A percentile compares a stretch with the other conserved stretches of the same genome.
These are phyloP conservation scores for Amphibolis antarctica DNA, from an alignment of 106 monocot species.

Conservation along the genomic window DNA sequence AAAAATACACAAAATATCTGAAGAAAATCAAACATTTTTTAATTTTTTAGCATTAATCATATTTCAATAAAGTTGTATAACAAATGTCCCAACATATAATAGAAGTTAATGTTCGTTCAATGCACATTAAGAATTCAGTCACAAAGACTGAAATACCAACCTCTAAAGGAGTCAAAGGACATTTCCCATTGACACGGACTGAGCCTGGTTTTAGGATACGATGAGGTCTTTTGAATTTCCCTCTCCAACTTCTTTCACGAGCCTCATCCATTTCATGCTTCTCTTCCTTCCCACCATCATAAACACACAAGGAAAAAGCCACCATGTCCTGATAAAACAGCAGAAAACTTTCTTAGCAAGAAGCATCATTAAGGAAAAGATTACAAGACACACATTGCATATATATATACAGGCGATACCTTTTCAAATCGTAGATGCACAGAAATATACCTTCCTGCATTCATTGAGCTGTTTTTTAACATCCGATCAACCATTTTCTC, in stretches of 20 bases:
- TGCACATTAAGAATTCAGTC: not conserved
- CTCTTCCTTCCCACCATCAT: conserved; percentile 79
- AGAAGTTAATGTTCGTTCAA: too few species aligned
- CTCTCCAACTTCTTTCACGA: conserved; percentile 92
- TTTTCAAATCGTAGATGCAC: conserved; percentile 98
- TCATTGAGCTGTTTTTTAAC: conserved; percentile 66
- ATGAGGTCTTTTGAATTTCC: conserved; percentile 74
- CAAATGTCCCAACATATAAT: too few species aligned
- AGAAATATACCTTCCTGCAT: conserved; percentile 74
- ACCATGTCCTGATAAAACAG: conserved; percentile 73
- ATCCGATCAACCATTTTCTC: conserved; percentile 85
- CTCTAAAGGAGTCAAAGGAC: conserved; percentile 91
- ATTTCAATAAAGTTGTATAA: too few species aligned
- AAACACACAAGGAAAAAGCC: conserved; percentile 89
- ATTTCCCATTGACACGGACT: conserved; percentile 74
- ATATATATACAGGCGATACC: conserved; percentile 32
- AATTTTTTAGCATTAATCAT: too few species aligned
- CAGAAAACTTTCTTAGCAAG: not conserved
- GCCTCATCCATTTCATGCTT: conserved; percentile 84
- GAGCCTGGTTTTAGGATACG: conserved; percentile 49
- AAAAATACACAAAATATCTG: too few species aligned
- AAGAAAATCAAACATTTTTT: too few species aligned
- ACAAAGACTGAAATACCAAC: conserved; percentile 16
- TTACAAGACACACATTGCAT: not conserved
- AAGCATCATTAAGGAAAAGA: not conserved